Evolutionary conservation across 164 flowering plant genomes (phyloP).

Genomic region (Stephania cephalantha): DNA sequence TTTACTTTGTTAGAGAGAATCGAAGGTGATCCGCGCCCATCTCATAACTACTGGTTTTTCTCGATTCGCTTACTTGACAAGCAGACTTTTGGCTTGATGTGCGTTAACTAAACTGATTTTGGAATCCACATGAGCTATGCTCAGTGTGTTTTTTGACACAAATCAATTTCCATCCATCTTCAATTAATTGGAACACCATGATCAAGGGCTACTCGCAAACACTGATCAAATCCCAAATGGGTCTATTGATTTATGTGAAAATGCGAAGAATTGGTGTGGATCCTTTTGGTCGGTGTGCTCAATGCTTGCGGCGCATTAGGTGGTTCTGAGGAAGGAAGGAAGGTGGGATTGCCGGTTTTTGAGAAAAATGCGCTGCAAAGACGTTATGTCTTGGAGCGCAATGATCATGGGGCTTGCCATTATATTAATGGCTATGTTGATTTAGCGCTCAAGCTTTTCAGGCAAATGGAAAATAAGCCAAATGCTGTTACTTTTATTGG

Average conservation of each 20-base stretch:
- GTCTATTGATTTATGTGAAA: conserved; percentile 14
- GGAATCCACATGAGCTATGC: conserved; percentile 12
- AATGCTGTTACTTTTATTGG: too few species aligned
- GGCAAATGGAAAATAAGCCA: too few species aligned
- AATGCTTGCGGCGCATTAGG: conserved; percentile 26
- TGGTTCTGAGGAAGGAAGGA: conserved; percentile 26
- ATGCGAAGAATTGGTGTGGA: conserved; percentile 9
- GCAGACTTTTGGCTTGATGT: conserved; percentile 11
- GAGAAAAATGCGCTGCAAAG: conserved; percentile 13
- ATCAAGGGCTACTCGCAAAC: conserved; percentile 14
- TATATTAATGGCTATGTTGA: conserved; percentile 15
- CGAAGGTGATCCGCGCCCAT: too few species aligned
- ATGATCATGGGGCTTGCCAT: conserved; percentile 24
- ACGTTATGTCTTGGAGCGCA: conserved; percentile 27
- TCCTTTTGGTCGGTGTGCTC: conserved; percentile 22
- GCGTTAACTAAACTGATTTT: not conserved
- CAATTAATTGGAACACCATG: conserved; percentile 23
- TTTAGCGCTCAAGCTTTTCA: conserved; percentile 10
- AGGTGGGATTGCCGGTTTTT: conserved; percentile 15
- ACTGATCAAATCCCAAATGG: conserved; percentile 13
- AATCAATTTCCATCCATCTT: conserved; percentile 19
- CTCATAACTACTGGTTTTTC: conserved; percentile 11
- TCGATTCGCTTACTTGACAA: conserved; percentile 12
- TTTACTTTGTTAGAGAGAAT: too few species aligned
- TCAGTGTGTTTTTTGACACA: conserved; percentile 8